Conservation (phyloP, 2,329 filamentous ascomycete species). For the Fusarium redolens region DNA sequence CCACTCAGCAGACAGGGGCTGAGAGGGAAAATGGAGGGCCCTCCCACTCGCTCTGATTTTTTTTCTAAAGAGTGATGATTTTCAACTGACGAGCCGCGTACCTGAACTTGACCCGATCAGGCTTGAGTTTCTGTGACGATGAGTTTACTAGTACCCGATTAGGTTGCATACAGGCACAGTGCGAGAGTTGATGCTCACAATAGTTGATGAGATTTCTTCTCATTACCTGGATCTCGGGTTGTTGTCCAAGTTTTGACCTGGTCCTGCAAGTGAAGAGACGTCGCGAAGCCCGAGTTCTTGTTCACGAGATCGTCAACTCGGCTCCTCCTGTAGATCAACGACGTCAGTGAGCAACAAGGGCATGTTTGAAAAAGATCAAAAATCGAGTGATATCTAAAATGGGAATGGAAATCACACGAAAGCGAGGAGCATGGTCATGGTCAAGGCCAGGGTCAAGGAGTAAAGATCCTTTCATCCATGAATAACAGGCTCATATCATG, state of each 20-base stretch:
- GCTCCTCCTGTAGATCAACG: slow-evolving; percentile 33
- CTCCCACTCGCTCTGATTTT: slow-evolving; percentile 5
- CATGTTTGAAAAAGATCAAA: slow-evolving; percentile 11
- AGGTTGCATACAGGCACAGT: slow-evolving; percentile 24
- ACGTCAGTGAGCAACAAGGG: slow-evolving; percentile 31
- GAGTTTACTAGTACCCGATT: slow-evolving; percentile 16
- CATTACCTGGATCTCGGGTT: slow-evolving; percentile 7
- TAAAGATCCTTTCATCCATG: slow-evolving; percentile 15
- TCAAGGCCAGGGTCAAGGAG: slow-evolving; percentile 2
- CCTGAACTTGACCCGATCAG: slow-evolving; percentile 41
- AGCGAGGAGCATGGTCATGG: not conserved
- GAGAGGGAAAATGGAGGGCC: slow-evolving; percentile 7
- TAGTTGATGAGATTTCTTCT: not conserved
- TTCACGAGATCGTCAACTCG: slow-evolving; percentile 14
- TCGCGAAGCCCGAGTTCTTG: slow-evolving; percentile 28
- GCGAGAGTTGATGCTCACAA: not conserved
- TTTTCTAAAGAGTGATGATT: slow-evolving; percentile 30
- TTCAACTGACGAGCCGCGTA: slow-evolving; percentile 28
- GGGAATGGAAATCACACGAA: not conserved
- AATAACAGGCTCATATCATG: slow-evolving; percentile 8
- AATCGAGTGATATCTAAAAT: slow-evolving; percentile 7
- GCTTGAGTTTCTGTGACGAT: slow-evolving; percentile 29
- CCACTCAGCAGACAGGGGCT: slow-evolving; percentile 21
- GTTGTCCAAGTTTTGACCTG: slow-evolving; percentile 27
- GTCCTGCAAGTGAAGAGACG: slow-evolving; percentile 12